These are phyloP conservation scores for Calycina herbarum DNA, from an alignment of 2,329 filamentous ascomycete genomes.

Conservation along the genomic window DNA sequence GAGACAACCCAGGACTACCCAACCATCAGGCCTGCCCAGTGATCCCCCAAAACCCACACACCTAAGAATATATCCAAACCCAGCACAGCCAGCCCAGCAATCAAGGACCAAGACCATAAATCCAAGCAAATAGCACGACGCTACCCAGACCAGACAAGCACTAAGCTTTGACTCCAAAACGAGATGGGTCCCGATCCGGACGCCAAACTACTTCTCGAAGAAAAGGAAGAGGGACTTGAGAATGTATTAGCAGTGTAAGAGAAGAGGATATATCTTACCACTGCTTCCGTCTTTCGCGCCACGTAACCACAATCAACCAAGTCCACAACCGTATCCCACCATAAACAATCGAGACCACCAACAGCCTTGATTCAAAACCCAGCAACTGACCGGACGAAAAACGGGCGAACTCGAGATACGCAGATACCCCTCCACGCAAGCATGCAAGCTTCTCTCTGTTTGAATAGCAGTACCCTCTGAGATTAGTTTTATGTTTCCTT, in stretches of 20 bases:
- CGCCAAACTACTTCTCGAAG: slow-evolving; percentile 22
- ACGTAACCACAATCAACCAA: slow-evolving; percentile 13
- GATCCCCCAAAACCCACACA: not conserved
- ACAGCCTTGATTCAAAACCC: slow-evolving; percentile 21
- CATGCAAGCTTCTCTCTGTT: slow-evolving; percentile 64
- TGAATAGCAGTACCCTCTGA: slow-evolving; percentile 80
- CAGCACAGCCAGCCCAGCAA: slow-evolving; percentile 21
- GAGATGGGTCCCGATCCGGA: slow-evolving; percentile 73
- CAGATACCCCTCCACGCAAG: slow-evolving; percentile 29
- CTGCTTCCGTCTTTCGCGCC: slow-evolving; percentile 29
- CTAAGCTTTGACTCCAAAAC: slow-evolving; percentile 93
- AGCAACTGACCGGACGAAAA: slow-evolving; percentile 28
- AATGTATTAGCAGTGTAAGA: slow-evolving; percentile 26
- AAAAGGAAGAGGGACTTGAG: slow-evolving; percentile 14
- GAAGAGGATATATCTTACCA: slow-evolving; percentile 26
- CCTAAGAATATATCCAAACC: slow-evolving; percentile 15
- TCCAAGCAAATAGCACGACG: slow-evolving; percentile 23
- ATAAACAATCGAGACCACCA: slow-evolving; percentile 20
- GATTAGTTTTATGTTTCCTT: slow-evolving; percentile 95
- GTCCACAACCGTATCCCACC: slow-evolving; percentile 22
- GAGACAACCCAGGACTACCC: slow-evolving; percentile 38
- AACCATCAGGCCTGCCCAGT: slow-evolving; percentile 33
- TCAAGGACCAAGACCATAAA: slow-evolving; percentile 13
- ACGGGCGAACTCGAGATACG: slow-evolving; percentile 20
- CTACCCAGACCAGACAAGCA: slow-evolving; percentile 65